phyloP scores from a whole-genome alignment of 1,139 yeast species.

The Yamadazyma conglobata region DNA sequence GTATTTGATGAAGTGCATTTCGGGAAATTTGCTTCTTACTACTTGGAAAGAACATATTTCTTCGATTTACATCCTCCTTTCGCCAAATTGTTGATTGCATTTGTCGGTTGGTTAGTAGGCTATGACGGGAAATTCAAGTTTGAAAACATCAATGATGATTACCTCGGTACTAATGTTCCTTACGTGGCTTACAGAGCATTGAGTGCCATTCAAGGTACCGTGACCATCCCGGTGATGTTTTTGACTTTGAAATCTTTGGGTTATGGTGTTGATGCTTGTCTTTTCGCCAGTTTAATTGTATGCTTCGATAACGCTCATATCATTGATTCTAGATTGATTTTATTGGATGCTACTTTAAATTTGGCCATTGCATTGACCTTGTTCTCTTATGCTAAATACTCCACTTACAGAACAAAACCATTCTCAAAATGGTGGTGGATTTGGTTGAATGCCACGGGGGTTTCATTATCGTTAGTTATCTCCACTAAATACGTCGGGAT shows the following conservation, averaged over 20 bases:
- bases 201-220: conserved; percentile 77
- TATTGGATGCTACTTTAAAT: conserved; percentile 86
- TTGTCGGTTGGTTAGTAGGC: conserved; percentile 84
- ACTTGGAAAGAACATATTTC: conserved; percentile 77
- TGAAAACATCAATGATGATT: conserved; percentile 84
- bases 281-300: conserved; percentile 75
- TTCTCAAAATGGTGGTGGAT: conserved; percentile 76
- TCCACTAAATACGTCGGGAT: conserved; percentile 95
- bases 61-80: conserved; percentile 98
- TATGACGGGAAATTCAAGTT: conserved; percentile 89
- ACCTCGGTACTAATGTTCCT: conserved; percentile 75
- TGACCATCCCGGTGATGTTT: conserved; percentile 80
- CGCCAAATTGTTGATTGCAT: conserved; percentile 89
- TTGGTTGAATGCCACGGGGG: conserved; percentile 83
- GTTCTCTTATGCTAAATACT: conserved; percentile 74
- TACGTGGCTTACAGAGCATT: conserved; percentile 82
- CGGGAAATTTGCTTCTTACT: conserved; percentile 92
- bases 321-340: conserved; percentile 83
- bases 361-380: conserved; percentile 78
- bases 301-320: conserved; percentile 90
- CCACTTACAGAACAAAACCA: conserved; percentile 65
- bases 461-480: conserved; percentile 83
- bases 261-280: conserved; percentile 74
- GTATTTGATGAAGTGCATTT: conserved; percentile 98
- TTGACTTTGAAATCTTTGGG: conserved; percentile 80